Evolutionary conservation across 75 land plant genomes (phyloP).

Genomic region (Gnetum montanum): DNA sequence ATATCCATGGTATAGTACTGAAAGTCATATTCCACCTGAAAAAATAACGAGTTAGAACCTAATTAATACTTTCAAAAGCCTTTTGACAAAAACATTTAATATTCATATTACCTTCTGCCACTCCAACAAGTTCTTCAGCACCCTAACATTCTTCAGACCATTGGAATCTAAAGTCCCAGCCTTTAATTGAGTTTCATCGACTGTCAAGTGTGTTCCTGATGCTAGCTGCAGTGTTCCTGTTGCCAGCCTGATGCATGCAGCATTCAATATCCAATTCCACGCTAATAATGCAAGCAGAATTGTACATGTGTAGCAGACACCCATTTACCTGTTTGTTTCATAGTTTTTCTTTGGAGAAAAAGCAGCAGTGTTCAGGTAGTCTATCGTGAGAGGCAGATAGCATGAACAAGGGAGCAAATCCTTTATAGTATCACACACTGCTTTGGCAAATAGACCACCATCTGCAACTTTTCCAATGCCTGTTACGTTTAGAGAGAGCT

Average conservation of each 20-base stretch:
- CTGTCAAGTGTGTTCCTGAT: slow-evolving; percentile 68
- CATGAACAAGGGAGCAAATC: slow-evolving; percentile 67
- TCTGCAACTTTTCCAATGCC: slow-evolving; percentile 25
- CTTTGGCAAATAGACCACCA: slow-evolving; percentile 23
- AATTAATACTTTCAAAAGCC: neutral
- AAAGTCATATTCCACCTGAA: slow-evolving; percentile 89
- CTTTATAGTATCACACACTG: slow-evolving; percentile 25
- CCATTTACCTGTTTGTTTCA: slow-evolving; percentile 56
- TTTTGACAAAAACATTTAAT: neutral
- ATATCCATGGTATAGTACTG: slow-evolving; percentile 81
- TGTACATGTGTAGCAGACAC: neutral
- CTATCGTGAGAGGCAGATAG: slow-evolving; percentile 54
- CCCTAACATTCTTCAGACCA: slow-evolving; percentile 62
- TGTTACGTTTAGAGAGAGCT: slow-evolving; percentile 72
- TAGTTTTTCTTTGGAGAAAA: slow-evolving; percentile 80
- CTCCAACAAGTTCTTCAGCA: slow-evolving; percentile 62
- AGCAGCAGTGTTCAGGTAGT: slow-evolving; percentile 52
- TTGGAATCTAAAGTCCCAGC: slow-evolving; percentile 57
- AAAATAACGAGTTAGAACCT: neutral
- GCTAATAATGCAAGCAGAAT: neutral
- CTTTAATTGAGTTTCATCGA: slow-evolving; percentile 75
- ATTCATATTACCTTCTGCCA: slow-evolving; percentile 65
- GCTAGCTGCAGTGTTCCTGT: slow-evolving; percentile 77
- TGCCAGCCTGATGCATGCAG: slow-evolving; percentile 45
- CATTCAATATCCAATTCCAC: neutral